Conservation (phyloP, 805 yeast genomes). For the Saccharomyces paradoxus region DNA sequence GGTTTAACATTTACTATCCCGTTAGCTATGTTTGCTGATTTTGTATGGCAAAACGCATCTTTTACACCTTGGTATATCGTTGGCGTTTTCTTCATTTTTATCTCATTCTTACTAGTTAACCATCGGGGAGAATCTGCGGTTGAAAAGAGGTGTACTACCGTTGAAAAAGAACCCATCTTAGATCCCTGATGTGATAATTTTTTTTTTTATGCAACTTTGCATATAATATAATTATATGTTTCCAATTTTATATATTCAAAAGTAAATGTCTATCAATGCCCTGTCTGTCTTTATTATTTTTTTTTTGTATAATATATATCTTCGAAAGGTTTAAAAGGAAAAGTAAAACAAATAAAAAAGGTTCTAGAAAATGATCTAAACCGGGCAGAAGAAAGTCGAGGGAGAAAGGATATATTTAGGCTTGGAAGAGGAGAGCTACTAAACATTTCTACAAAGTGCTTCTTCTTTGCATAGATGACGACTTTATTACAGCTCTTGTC, state of each 20-base stretch:
- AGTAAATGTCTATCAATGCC: neutral
- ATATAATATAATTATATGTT: neutral
- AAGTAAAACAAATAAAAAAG: neutral
- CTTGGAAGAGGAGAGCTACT: neutral
- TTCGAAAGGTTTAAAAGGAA: neutral
- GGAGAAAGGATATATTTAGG: neutral
- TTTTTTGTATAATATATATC: neutral
- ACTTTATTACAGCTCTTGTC: slow-evolving; percentile 19
- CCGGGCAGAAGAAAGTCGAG: neutral
- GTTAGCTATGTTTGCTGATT: slow-evolving; percentile 84
- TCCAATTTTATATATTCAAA: neutral
- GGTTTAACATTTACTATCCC: slow-evolving; percentile 92
- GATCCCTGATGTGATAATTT: neutral
- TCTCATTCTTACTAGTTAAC: slow-evolving; percentile 74
- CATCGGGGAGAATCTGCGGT: slow-evolving; percentile 32
- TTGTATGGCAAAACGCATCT: slow-evolving; percentile 42
- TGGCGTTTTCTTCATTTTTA: slow-evolving; percentile 71
- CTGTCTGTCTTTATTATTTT: neutral
- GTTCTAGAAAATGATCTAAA: neutral
- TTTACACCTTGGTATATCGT: slow-evolving; percentile 53
- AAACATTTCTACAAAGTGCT: neutral
- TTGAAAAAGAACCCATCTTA: neutral
- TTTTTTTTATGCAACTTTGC: neutral
- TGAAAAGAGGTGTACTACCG: neutral
- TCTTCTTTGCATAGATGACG: slow-evolving; percentile 10